Base-by-base conservation (phyloP, 2,329 filamentous ascomycete species). In the Cercospora brassicicola region DNA sequence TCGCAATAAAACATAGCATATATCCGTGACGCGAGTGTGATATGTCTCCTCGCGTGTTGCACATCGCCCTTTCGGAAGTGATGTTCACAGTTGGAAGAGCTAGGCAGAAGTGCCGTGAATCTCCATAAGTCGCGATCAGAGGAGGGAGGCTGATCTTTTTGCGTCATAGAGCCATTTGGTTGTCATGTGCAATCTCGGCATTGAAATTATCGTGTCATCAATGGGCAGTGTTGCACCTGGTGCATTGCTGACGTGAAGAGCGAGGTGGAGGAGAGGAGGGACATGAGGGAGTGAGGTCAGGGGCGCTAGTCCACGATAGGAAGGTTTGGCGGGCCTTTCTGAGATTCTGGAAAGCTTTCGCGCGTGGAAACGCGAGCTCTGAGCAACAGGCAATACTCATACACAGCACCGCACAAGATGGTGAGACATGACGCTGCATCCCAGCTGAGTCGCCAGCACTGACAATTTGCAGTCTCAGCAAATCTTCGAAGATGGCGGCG, bases 401-500 rank as follows among this genome's bases (percentile, higher is more conserved):
- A 62, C 48, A 26, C n/a, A 20, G 28, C 59, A 55, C 65, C 65
- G 13, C 51, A 51, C 31, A 63, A 23, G 8, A 67, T 67, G 65
- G 65, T 67, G 42, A 59, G 65, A 23, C 11, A 9, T 10, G 2
- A 11, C 5, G 11, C 7, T 55, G 1, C 23, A 10, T n/a, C 13
- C 5, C 9, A 13, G 7, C 10, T 55, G 48, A 55, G 7, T 18
- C 18, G n/a, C 15, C 13, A 45, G 39, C 65, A 66, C 42, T 69
- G 39, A 61, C 10, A n/a, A 48, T 2, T 42, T 18, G 23, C 56
- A 72, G 70, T 70, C 70, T 57, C 68, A 68, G 31, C 68, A 72
- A 53, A 73, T 73, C 13, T 73, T 73, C 67, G 69, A 70, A 69
- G 70, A 71, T 59, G 71, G 71, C 57, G 67, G 68, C 59, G 71